phyloP scores from a whole-genome alignment of 164 flowering plant species.

The Kingdonia uniflora region DNA sequence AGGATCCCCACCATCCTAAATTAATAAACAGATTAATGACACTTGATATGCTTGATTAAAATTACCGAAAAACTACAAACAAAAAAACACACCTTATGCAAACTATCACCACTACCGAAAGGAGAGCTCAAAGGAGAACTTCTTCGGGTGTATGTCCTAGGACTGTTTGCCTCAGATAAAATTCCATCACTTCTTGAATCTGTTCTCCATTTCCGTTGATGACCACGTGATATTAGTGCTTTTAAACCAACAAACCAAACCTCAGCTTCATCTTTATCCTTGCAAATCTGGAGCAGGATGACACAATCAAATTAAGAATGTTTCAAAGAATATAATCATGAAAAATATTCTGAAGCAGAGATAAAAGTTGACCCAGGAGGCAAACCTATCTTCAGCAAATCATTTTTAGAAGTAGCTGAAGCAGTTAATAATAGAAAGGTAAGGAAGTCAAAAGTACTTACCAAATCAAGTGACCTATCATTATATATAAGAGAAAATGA shows the following conservation, averaged over 20 bases:
- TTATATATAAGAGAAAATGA: slow-evolving; percentile 88
- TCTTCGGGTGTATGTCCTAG: slow-evolving; percentile 79
- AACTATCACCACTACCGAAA: slow-evolving; percentile 68
- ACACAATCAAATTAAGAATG: slow-evolving; percentile 5
- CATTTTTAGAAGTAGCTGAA: background rate
- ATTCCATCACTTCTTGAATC: slow-evolving; percentile 96
- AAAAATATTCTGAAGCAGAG: background rate
- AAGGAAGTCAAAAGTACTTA: slow-evolving; percentile 12
- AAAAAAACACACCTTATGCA: slow-evolving; percentile 52
- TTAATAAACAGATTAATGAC: too few relatives aligned
- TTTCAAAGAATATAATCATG: background rate
- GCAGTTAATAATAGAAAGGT: background rate
- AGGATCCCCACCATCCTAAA: slow-evolving; percentile 55
- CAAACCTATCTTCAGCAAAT: background rate
- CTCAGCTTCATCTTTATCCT: slow-evolving; percentile 99
- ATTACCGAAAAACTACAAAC: slow-evolving; percentile 1
- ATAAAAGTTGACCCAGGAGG: background rate
- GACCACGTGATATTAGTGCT: slow-evolving; percentile 82
- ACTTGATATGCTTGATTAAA: slow-evolving; percentile 1
- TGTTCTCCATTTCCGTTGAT: slow-evolving; percentile 81
- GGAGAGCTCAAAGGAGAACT: slow-evolving; percentile 96
- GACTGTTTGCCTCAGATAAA: slow-evolving; percentile 93
- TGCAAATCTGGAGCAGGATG: slow-evolving; percentile 61
- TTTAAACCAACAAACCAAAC: slow-evolving; percentile 97
- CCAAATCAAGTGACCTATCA: slow-evolving; percentile 87